These are phyloP conservation scores for Diospyros kaki DNA, from an alignment of 148 eudicot species.

Conservation along the genomic window DNA sequence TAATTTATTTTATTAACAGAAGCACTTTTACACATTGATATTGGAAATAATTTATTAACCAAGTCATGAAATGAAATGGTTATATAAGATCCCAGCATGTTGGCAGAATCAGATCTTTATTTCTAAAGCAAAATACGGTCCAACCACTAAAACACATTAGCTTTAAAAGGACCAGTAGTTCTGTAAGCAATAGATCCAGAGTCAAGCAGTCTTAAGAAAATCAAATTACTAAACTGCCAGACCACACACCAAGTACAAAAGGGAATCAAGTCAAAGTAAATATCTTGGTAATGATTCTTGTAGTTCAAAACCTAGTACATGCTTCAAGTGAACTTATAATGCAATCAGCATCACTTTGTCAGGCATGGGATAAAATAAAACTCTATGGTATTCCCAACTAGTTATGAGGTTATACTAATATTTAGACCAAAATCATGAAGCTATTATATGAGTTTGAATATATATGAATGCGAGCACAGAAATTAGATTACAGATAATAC, in stretches of 20 bases:
- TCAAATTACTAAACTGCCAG: not conserved
- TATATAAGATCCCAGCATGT: not conserved
- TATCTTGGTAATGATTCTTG: not conserved
- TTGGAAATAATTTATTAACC: not conserved
- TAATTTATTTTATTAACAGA: conserved; percentile 1
- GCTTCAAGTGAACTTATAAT: not conserved
- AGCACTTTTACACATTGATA: not conserved
- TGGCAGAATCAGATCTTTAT: not conserved
- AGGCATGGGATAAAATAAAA: not conserved
- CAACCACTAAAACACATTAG: not conserved
- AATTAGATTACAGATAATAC: no score
- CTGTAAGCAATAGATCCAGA: not conserved
- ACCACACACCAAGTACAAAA: not conserved
- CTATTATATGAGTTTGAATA: no score
- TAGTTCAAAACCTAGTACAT: not conserved
- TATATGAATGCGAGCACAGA: no score
- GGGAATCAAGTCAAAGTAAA: not conserved
- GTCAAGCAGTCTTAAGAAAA: not conserved
- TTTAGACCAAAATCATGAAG: no score
- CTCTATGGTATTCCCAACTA: no score
- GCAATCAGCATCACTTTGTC: conserved; percentile 6
- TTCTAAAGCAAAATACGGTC: not conserved
- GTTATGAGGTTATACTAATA: no score
- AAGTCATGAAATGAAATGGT: not conserved
- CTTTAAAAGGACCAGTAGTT: not conserved